Percentiles rank a stretch among this genome's conserved stretches.
Conservation (phyloP, 108 stramenopile species). For the Pseudonitzschia multistriata region DNA sequence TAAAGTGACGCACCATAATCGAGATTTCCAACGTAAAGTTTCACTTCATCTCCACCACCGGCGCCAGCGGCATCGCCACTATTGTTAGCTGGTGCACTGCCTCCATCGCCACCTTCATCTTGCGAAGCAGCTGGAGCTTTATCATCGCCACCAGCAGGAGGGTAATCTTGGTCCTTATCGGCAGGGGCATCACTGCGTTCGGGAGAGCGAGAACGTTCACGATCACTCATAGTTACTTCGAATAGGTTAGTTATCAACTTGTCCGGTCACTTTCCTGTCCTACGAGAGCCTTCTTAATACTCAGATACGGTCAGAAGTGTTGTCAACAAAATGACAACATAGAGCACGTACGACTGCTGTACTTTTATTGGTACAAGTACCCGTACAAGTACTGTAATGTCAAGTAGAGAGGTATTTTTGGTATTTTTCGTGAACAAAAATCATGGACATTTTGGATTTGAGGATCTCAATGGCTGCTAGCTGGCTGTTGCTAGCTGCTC, state of each 20-base stretch:
- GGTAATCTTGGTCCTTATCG: constrained; percentile 27
- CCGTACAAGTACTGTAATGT: no score
- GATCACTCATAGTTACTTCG: constrained; percentile 34
- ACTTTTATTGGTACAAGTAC: no score
- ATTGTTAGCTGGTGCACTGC: constrained; percentile 3
- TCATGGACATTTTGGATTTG: no score
- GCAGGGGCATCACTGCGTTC: constrained; percentile 46
- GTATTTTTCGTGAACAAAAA: no score
- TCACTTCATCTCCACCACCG: constrained; percentile 49
- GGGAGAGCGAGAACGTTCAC: constrained; percentile 67
- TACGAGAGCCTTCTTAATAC: no score
- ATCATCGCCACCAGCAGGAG: constrained; percentile 22
- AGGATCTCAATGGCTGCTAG: no score
- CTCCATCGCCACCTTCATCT: constrained; percentile 2
- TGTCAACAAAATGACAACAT: no score
- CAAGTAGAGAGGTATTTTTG: no score
- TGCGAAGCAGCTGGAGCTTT: constrained; percentile 5
- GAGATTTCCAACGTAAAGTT: constrained; percentile 89
- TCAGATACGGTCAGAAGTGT: no score
- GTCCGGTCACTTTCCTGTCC: background rate
- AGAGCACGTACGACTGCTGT: no score
- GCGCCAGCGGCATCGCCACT: constrained; percentile 29
- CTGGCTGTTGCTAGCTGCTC: no score
- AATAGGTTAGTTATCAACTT: background rate
- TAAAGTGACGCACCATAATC: constrained; percentile 59